phyloP scores from a whole-genome alignment of 208 protist species.

The Leishmania major region DNA sequence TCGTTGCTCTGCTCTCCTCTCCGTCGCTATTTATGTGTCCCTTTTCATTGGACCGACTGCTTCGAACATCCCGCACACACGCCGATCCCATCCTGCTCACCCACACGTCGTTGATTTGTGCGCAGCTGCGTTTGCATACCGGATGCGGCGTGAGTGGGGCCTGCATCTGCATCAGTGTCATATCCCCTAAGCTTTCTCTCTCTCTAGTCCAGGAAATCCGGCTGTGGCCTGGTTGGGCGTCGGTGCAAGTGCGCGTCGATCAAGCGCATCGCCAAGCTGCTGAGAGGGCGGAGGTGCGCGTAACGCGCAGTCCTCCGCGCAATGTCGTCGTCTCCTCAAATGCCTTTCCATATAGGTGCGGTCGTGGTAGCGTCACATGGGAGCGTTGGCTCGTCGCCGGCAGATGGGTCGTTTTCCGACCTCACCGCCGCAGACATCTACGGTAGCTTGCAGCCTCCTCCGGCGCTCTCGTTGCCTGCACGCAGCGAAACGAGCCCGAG shows the following conservation, averaged over 20 bases:
- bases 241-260: neutral
- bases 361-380: neutral
- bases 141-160: neutral
- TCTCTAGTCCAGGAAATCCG: too few species aligned
- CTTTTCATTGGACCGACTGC: neutral
- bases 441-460: neutral
- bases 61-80: neutral
- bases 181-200: neutral
- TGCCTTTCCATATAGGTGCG: conserved; percentile 1
- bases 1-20: neutral
- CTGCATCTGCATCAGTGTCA: neutral
- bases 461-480: neutral
- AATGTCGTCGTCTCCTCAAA: neutral
- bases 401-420: neutral
- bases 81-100: neutral
- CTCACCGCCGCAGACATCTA: neutral
- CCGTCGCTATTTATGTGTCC: neutral
- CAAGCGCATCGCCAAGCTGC: neutral
- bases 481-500: neutral
- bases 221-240: neutral
- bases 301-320: neutral
- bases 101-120: neutral
- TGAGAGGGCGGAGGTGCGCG: neutral
- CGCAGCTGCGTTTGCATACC: neutral
- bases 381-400: neutral